Conservation (phyloP, 78 protist species). For the Trichosphaerium sp. region DNA sequence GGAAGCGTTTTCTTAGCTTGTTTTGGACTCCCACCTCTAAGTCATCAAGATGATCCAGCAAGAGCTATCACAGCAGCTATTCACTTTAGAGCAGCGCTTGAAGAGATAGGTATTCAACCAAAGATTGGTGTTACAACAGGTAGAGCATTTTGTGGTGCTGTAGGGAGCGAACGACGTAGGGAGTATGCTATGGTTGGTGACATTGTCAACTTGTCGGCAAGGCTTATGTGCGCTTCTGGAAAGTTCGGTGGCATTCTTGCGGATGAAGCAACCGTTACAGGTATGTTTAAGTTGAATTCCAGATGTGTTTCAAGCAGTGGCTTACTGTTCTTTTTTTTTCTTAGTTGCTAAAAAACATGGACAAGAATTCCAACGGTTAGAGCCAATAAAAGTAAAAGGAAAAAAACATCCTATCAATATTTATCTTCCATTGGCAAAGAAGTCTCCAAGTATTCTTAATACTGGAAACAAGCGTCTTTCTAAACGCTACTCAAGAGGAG, state of each 20-base stretch:
- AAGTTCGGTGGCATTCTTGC: no score
- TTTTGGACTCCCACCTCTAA: constrained; percentile 53
- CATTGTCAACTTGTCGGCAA: constrained; percentile 40
- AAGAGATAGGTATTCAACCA: constrained; percentile 15
- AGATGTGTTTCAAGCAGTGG: no score
- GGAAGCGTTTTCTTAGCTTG: constrained; percentile 62
- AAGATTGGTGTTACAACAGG: constrained; percentile 71
- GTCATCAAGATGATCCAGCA: constrained; percentile 58
- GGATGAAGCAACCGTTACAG: no score
- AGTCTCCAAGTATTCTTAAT: background rate
- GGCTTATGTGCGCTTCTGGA: constrained; percentile 20
- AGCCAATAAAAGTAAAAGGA: constrained; percentile 51
- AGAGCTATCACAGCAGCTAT: constrained; percentile 55
- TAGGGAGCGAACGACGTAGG: constrained; percentile 48
- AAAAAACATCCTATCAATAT: constrained; percentile 14
- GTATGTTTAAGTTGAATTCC: no score
- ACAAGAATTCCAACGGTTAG: no score
- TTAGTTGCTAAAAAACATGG: no score
- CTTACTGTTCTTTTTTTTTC: no score
- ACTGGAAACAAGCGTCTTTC: no score
- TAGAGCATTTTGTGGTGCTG: constrained; percentile 61
- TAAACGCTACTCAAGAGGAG: no score
- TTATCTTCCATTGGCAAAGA: constrained; percentile 27
- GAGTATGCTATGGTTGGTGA: constrained; percentile 69
- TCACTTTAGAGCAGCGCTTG: constrained; percentile 14